phyloP scores from a whole-genome alignment of 441 rosid species.

The Aleurites moluccanus region DNA sequence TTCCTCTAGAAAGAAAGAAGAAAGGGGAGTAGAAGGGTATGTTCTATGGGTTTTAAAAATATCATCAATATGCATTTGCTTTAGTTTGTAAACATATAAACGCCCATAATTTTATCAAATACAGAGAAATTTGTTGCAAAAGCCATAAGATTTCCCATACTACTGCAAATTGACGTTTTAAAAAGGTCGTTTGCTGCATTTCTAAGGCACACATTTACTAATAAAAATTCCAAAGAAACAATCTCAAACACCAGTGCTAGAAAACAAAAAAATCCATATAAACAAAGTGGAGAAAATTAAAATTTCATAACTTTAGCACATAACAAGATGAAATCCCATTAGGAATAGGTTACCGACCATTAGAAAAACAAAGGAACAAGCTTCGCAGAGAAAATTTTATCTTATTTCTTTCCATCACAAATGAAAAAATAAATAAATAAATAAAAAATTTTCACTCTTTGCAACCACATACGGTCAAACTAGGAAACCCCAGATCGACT shows the following conservation, averaged over 20 bases:
- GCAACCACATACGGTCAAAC: slow-evolving; percentile 9
- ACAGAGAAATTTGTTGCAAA: not conserved
- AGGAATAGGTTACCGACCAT: not conserved
- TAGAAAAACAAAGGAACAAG: not conserved
- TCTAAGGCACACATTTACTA: not conserved
- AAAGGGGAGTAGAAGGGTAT: not conserved
- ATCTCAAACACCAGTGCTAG: not conserved
- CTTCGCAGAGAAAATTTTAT: not conserved
- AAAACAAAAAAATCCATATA: not conserved
- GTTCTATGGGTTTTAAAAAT: no score
- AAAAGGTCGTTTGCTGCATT: not conserved
- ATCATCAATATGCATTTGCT: not conserved
- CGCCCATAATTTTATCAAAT: not conserved
- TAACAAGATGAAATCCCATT: slow-evolving; percentile 4
- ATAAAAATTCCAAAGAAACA: no score
- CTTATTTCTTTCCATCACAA: not conserved
- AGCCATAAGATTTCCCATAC: not conserved
- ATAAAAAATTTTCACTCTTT: not conserved
- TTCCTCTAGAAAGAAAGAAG: not conserved
- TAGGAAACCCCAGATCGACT: slow-evolving; percentile 3
- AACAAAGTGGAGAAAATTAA: not conserved
- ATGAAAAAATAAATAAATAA: not conserved
- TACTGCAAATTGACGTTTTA: not conserved
- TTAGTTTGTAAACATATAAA: not conserved
- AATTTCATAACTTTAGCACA: no score